These are phyloP conservation scores for Triadica sebifera DNA, from an alignment of 345 rosid species.

Conservation along the genomic window DNA sequence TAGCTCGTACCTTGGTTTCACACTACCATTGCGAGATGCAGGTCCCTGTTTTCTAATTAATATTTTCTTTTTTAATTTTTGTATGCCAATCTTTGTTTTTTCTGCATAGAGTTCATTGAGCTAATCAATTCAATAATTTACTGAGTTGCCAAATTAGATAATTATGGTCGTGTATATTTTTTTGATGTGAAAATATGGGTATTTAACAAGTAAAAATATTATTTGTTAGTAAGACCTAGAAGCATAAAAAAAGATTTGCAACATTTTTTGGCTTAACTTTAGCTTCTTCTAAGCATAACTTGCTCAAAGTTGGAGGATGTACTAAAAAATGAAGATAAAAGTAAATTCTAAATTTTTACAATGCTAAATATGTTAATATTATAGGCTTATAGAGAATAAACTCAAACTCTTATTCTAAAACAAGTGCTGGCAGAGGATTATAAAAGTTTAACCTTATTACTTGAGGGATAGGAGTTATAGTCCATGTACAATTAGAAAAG, in stretches of 20 bases:
- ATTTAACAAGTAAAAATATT: neutral
- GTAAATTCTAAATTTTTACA: neutral
- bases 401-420: neutral
- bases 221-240: neutral
- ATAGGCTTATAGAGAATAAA: neutral
- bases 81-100: neutral
- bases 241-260: neutral
- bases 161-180: neutral
- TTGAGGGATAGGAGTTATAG: too few relatives aligned
- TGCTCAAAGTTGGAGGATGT: neutral
- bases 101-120: neutral
- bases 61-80: neutral
- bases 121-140: neutral
- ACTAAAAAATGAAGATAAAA: neutral
- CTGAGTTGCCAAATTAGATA: neutral
- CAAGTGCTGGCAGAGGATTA: too few relatives aligned
- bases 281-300: neutral
- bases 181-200: neutral
- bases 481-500: too few relatives aligned
- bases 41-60: constrained; percentile 12
- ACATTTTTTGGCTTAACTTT: neutral
- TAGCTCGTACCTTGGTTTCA: constrained; percentile 86
- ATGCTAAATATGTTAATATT: neutral
- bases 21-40: constrained; percentile 90
- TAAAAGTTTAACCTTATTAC: too few relatives aligned